Base-by-base conservation (phyloP, 2,329 filamentous ascomycete genomes). In the Falciphora oryzae region DNA sequence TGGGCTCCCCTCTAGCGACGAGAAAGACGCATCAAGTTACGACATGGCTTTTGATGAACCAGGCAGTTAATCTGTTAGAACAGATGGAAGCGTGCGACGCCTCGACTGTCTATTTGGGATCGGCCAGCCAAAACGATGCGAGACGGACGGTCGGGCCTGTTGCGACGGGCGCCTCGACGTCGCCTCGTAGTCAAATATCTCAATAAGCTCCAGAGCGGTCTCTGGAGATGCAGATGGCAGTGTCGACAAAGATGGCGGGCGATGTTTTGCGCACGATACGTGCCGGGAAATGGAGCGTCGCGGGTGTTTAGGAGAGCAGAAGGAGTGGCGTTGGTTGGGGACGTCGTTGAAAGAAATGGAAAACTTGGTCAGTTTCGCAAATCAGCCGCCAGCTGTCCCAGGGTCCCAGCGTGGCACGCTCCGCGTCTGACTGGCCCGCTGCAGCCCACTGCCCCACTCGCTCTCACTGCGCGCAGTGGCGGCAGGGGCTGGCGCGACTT, bases 331-430 rank as follows among this genome's bases (percentile, higher is more conserved):
- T 65, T 65, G 62, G 65, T 63, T 66, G 63, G 60, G 63, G 69
- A 66, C 31, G 57, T 57, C 13, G 62, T 44, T 27, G 31, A 59
- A 59, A 29, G 38, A 28, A 63, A 57, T 22, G 50, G 67, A 73
- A 72, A 71, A 72, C 67, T 68, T 69, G 70, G 68, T 65, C 44
- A 64, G 68, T 66, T 66, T 65, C 67, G 66, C 65, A 65, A 53
- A 67, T 66, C 69, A 69, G 67, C 66, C 56, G 66, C 65, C 59
- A 60, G 58, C 58, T 60, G 58, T 60, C 58, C 57, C 27, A 58
- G 29, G 57, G 18, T 22, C 25, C 25, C 27, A n/a, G 58, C 31
- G 58, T 60, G 58, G 31, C 58, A 60, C 16, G 58, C 28, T 65
- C 58, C 60, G 63, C 59, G 65, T 68, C 66, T 68, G 68, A 71